Conservation (phyloP, 2,329 filamentous ascomycete genomes). For the Sclerotinia sclerotiorum region DNA sequence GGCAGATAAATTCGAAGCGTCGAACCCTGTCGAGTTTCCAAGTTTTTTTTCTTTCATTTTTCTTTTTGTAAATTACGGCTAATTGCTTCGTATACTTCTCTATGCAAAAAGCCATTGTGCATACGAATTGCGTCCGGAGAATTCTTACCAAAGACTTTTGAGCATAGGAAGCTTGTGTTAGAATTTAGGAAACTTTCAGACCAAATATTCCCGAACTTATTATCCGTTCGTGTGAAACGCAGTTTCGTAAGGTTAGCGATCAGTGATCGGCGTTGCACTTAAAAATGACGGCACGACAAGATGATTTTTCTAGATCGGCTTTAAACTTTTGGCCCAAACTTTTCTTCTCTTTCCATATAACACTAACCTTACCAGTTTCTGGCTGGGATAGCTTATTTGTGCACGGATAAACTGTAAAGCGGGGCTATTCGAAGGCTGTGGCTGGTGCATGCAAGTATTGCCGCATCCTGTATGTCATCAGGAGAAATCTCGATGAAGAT, state of each 20-base stretch:
- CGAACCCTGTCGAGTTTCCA: slow-evolving; percentile 1
- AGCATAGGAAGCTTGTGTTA: not conserved
- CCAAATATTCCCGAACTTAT: not conserved
- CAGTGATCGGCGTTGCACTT: not conserved
- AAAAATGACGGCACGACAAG: not conserved
- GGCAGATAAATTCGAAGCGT: not conserved
- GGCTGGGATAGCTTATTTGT: not conserved
- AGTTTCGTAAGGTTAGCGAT: not conserved
- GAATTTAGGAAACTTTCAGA: not conserved
- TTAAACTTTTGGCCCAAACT: too few species aligned
- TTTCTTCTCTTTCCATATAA: not conserved
- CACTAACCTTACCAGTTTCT: too few species aligned
- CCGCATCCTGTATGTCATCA: not conserved
- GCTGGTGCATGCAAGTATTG: slow-evolving; percentile 4
- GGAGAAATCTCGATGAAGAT: slow-evolving; percentile 1
- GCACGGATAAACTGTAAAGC: not conserved
- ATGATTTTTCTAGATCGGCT: not conserved
- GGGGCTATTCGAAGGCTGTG: not conserved
- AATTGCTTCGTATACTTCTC: slow-evolving; percentile 1
- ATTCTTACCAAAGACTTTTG: not conserved
- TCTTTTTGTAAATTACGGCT: not conserved
- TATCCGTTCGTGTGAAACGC: not conserved
- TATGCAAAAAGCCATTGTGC: not conserved
- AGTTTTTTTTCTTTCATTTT: not conserved
- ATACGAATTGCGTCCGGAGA: not conserved